Percentiles rank a stretch among this genome's conserved stretches.
These are phyloP conservation scores for Cystoderma amianthinum DNA, from an alignment of 768 basidiomycete species.

Conservation along the genomic window DNA sequence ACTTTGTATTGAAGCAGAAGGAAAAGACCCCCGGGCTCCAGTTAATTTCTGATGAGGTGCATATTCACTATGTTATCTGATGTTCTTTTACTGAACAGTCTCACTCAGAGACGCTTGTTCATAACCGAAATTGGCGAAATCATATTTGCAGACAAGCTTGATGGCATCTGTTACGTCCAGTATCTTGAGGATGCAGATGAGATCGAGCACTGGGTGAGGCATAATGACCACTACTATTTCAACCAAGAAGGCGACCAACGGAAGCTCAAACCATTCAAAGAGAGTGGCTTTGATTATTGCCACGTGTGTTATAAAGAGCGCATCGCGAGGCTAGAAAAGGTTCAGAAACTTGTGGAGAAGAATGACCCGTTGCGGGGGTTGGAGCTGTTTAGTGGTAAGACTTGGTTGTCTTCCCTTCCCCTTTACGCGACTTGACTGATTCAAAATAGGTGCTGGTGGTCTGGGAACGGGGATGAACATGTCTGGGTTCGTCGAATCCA, in stretches of 20 bases:
- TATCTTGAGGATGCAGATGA: constrained; percentile 21
- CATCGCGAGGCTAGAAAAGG: constrained; percentile 17
- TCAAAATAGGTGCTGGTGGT: constrained; percentile 61
- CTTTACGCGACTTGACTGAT: not conserved
- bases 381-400: constrained; percentile 64
- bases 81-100: not conserved
- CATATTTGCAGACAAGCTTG: constrained; percentile 31
- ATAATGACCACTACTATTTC: constrained; percentile 56
- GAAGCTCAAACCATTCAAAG: constrained; percentile 11
- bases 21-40: not conserved
- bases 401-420: not conserved
- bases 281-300: constrained; percentile 27
- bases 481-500: constrained; percentile 55
- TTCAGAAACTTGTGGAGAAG: constrained; percentile 19
- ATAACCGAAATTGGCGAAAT: constrained; percentile 19
- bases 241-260: constrained; percentile 20
- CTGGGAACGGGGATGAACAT: constrained; percentile 61
- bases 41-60: constrained; percentile 36
- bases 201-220: constrained; percentile 40
- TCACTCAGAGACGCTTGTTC: constrained; percentile 33
- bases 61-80: constrained; percentile 15
- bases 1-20: constrained; percentile 17
- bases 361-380: constrained; percentile 47
- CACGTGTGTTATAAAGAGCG: constrained; percentile 28
- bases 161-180: constrained; percentile 49